Base-by-base conservation (phyloP, 2,329 filamentous ascomycete genomes). In the Cytospora piceae region DNA sequence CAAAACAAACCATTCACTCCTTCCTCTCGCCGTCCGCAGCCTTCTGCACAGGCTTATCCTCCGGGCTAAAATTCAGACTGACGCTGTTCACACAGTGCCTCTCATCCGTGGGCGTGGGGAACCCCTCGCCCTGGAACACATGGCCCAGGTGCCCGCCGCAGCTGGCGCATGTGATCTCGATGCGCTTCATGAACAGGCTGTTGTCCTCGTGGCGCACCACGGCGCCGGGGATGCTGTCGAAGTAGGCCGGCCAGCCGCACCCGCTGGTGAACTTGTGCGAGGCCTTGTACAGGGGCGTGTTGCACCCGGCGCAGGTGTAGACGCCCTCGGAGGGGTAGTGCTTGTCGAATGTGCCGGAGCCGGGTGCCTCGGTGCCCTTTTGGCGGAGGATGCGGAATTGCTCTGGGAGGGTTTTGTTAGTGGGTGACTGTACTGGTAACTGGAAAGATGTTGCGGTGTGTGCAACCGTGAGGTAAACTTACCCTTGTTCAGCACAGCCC, bases 181-280 rank as follows among this genome's bases (percentile, higher is more conserved):
- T 97, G 70, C 95, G 84, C 74, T 83, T 76, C 92, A 97, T 96
- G 56, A 94, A 94, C 60, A 93, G 85, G 0, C 88, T 82, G 57
- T 79, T 81, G 77, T 99, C 95, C 69, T 88, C 87, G 73, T 94
- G 90, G 68, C 94, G 84, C 42, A 87, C 92, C 15, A 99, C 93
- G 0, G 94, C 94, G 2, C 93, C 94, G 0, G 95, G 94, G 60
- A 99, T 87, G 70, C 90, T 94, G 78, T 99, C 95, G 76, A 94
- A 99, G 80, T 98, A 99, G 15, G 95, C 95, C 0, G 95, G 95
- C 95, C 95, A 99, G 68, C 95, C 95, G 78, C 95, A 99, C 52
- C 93, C 93, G 22, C 92, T 96, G 78, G 92, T 92, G 85, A 99
- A 99, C 78, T 99, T 99, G 80, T 97, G 94, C 69, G 85, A 85